Base-by-base conservation (phyloP, 2,329 filamentous ascomycete genomes). In the Graphiopsis chlorocephala region DNA sequence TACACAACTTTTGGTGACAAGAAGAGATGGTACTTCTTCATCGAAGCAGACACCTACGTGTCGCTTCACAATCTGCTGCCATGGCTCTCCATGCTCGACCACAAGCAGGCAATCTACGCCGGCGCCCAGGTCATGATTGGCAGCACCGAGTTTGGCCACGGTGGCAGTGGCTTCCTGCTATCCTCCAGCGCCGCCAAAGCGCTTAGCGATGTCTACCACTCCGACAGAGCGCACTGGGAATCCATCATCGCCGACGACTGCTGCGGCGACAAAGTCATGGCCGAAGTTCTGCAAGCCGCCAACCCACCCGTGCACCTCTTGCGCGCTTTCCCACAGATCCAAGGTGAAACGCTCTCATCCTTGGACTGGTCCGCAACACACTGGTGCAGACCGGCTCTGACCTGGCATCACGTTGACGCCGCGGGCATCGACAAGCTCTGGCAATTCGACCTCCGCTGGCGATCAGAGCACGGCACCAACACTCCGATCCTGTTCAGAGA, bases 1-100 rank as follows among this genome's bases (percentile, higher is more conserved):
- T 74, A 76, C 66, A 68, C 74, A 10, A 71, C 76, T 57, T 70
- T 75, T 35, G 81, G 81, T 2, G 74, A 84, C 28, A 84, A 79
- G 0, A 81, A 82, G 53, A 83, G 83, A 63, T 88, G 85, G 85
- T 88, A 81, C 66, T 77, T 86, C 64, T 88, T 88, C 71, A 81
- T 86, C 55, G 85, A 87, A 68, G 81, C 83, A 0, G 82, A 85
- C 69, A 85, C 82, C 48, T 83, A 78, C 64, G 66, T 80, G 7
- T 73, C 77, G 10, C 78, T 76, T 75, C 70, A 75, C 38, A 79
- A 77, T 28, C 60, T 79, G 28, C 80, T 82, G 60, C 79, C 78
- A 5, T 79, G 83, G 65, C 75, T 85, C 7, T 74, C 75, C 17
- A 79, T 76, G 17, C 79, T 82, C 64, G 77, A 84, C 61, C 77